Base-by-base conservation (phyloP, 179 eudicot genomes). In the Spinacia oleracea region DNA sequence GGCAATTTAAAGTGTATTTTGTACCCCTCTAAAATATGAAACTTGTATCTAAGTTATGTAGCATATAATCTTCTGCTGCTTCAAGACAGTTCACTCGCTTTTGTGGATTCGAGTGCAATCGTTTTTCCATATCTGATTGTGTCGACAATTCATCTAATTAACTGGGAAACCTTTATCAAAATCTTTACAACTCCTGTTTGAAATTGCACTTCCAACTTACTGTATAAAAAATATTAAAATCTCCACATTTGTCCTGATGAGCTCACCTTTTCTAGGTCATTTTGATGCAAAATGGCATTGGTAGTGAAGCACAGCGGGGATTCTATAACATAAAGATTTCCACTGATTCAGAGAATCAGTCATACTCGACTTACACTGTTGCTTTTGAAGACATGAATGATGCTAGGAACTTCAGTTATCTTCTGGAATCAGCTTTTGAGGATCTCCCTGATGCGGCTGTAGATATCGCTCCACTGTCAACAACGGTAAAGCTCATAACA, bases 331-430 rank as follows among this genome's bases (percentile, higher is more conserved):
- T 95, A 53, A 80, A 81, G 60, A 72, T 78, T 40, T 32, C 50
- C 56, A 80, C 89, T 45, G 76, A 78, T 43, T 35, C 83, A 23
- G 65, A 56, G 4, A 79, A 72, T 59, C 73, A 80, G 70, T 74
- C 77, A 53, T 80, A 79, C 70, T 58, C 67, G 56, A 83, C 92
- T 79, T 85, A 88, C 81, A 85, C 86, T 74, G 95, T 96, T 79
- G 91, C 92, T 81, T 96, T 96, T 80, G 91, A 94, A 86, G 97
- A 92, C 72, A 91, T 81, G 65, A 87, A 83, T 76, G 99, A 96
- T 88, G 99, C 98, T 25, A 83, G 76, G 73, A 91, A 93, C 83
- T 96, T 96, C 82, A 86, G 90, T 82, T 89, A 86, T 85, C 84
- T 96, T 66, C 85, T 93, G 84, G 91, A 94, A 79, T 87, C 90